These are phyloP conservation scores for Scutellaria minor DNA, from an alignment of 257 asterid genomes.

Conservation along the genomic window DNA sequence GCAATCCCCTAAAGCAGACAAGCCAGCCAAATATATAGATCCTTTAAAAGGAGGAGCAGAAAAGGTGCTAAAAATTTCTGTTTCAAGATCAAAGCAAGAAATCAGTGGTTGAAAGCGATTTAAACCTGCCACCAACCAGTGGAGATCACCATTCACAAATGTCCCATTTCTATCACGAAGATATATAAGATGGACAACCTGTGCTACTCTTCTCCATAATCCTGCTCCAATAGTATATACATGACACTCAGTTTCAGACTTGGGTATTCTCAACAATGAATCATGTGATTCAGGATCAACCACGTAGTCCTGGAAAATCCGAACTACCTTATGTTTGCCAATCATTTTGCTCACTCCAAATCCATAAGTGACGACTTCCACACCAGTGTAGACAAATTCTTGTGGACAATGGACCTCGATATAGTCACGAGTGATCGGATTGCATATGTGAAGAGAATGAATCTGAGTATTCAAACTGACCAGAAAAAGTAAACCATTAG, in stretches of 20 bases:
- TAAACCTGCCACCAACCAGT: neutral
- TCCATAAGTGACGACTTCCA: neutral
- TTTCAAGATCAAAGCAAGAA: neutral
- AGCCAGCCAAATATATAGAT: no score
- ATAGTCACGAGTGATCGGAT: neutral
- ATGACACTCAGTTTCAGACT: no score
- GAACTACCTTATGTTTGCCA: neutral
- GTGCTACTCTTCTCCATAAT: neutral
- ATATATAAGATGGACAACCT: neutral
- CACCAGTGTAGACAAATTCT: neutral
- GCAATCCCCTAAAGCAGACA: neutral
- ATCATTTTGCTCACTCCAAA: neutral
- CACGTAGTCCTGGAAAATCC: no score
- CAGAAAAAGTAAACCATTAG: neutral
- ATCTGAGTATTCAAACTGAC: neutral
- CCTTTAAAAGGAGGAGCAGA: neutral
- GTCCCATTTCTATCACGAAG: neutral
- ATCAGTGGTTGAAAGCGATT: no score
- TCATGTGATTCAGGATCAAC: no score
- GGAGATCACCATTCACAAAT: neutral
- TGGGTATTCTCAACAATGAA: no score
- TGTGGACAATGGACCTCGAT: neutral
- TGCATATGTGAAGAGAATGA: neutral
- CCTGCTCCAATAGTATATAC: no score
- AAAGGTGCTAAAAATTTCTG: neutral